Evolutionary conservation across 192 early-diverging fungal genomes (phyloP).

Genomic region (Coemansia asiatica): DNA sequence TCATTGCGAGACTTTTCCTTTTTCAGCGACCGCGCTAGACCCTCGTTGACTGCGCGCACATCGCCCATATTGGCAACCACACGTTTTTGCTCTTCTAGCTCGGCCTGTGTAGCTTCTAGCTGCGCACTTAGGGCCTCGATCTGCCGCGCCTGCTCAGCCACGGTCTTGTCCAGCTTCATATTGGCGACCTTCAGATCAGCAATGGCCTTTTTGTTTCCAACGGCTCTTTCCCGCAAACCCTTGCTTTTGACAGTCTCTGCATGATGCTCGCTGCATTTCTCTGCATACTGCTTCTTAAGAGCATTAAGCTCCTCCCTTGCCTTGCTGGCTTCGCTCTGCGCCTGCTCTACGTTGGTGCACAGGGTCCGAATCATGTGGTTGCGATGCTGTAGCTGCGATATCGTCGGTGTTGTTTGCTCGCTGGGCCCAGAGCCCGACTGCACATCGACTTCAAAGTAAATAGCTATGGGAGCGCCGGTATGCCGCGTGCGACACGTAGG

Average conservation of each 20-base stretch:
- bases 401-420: not conserved
- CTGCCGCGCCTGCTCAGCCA: slow-evolving; percentile 33
- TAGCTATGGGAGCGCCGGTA: slow-evolving; percentile 22
- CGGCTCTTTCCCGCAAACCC: slow-evolving; percentile 3
- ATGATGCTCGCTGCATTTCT: not conserved
- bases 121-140: slow-evolving; percentile 18
- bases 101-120: slow-evolving; percentile 6
- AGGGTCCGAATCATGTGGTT: slow-evolving; percentile 40
- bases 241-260: not conserved
- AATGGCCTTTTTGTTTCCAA: slow-evolving; percentile 15
- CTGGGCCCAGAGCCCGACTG: not conserved
- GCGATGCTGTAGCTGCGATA: slow-evolving; percentile 17
- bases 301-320: slow-evolving; percentile 5
- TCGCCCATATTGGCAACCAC: slow-evolving; percentile 39
- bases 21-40: slow-evolving; percentile 34
- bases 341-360: slow-evolving; percentile 30
- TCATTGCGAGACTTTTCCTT: slow-evolving; percentile 30
- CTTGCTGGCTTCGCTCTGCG: slow-evolving; percentile 24
- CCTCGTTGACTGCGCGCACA: slow-evolving; percentile 43
- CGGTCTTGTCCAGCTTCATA: slow-evolving; percentile 18
- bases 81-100: slow-evolving; percentile 40
- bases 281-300: not conserved
- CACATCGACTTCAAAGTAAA: slow-evolving; percentile 34
- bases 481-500: slow-evolving; percentile 40
- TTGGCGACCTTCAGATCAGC: slow-evolving; percentile 4